A percentile compares a stretch with the other conserved stretches of the same genome.
These are phyloP conservation scores for Colletotrichum sojae DNA, from an alignment of 2,329 filamentous ascomycete genomes.

Conservation along the genomic window DNA sequence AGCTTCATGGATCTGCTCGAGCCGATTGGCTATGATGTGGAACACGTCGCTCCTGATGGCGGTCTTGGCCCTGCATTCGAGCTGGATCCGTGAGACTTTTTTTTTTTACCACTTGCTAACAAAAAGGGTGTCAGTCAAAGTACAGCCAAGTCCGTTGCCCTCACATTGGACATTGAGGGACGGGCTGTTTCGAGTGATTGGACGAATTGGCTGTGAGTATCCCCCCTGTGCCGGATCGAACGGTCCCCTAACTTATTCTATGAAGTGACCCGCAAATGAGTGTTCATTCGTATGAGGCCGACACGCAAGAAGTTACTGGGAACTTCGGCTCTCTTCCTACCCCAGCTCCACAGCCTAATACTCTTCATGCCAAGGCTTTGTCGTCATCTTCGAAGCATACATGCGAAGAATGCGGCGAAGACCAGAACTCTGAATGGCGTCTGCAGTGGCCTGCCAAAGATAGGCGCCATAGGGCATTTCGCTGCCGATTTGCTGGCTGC, in stretches of 20 bases:
- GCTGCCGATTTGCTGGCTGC: neutral
- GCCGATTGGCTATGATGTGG: slow-evolving; percentile 40
- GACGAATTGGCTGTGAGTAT: neutral
- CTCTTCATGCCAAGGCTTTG: neutral
- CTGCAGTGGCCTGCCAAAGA: neutral
- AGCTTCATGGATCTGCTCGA: slow-evolving; percentile 21
- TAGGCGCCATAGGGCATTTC: neutral
- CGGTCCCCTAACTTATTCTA: no score
- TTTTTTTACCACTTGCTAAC: slow-evolving; percentile 50
- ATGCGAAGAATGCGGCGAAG: neutral
- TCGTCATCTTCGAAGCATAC: no score
- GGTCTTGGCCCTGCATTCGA: slow-evolving; percentile 37
- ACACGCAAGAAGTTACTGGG: neutral
- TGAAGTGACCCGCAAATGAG: neutral
- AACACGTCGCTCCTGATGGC: neutral
- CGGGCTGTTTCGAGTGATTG: no score
- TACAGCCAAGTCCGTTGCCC: neutral
- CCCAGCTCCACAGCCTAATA: neutral
- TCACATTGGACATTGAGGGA: no score
- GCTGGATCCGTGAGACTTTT: slow-evolving; percentile 47
- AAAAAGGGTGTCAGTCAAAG: slow-evolving; percentile 48
- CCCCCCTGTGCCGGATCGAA: neutral
- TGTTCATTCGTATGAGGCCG: neutral
- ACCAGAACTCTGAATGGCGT: neutral
- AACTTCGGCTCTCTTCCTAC: no score